Percentiles rank a stretch among this genome's conserved stretches.
Conservation (phyloP, 169 alveolate genomes). For the Babesia caballi region DNA sequence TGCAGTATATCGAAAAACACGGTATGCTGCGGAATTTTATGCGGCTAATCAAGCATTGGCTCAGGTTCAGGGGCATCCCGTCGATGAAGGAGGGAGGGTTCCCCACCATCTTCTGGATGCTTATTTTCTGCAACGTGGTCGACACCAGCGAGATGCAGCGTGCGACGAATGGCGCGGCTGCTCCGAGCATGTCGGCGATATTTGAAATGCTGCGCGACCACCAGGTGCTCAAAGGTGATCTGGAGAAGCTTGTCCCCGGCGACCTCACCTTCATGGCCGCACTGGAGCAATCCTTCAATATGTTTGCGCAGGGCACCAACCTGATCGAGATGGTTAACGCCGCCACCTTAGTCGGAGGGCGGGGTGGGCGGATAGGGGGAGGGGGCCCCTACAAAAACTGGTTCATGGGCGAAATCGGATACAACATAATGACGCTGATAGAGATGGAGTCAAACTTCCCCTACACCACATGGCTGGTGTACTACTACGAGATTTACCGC, state of each 20-base stretch:
- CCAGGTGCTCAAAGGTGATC: not conserved
- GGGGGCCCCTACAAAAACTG: not conserved
- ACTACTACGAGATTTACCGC: conserved; percentile 81
- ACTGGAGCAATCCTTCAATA: conserved; percentile 43
- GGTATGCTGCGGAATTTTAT: conserved; percentile 83
- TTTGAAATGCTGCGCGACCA: not conserved
- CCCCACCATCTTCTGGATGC: conserved; percentile 87
- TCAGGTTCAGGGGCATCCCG: conserved; percentile 80
- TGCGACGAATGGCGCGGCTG: not conserved
- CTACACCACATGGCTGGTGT: conserved; percentile 88
- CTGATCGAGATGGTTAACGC: conserved; percentile 47
- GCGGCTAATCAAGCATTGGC: conserved; percentile 83
- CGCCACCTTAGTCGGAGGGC: too few species aligned
- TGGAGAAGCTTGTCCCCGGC: not conserved
- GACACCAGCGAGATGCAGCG: not conserved
- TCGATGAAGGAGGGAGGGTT: conserved; percentile 89
- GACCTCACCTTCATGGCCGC: conserved; percentile 25
- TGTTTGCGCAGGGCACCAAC: conserved; percentile 27
- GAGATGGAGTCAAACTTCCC: conserved; percentile 85
- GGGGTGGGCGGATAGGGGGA: too few species aligned
- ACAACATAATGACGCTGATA: conserved; percentile 48
- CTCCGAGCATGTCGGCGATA: not conserved
- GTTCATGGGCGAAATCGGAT: conserved; percentile 50
- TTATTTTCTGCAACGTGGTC: conserved; percentile 67
- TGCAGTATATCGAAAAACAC: conserved; percentile 68